A percentile compares a stretch with the other conserved stretches of the same genome.
These are phyloP conservation scores for Singerocomus inundabilis DNA, from an alignment of 1,284 basidiomycete genomes.

Conservation along the genomic window DNA sequence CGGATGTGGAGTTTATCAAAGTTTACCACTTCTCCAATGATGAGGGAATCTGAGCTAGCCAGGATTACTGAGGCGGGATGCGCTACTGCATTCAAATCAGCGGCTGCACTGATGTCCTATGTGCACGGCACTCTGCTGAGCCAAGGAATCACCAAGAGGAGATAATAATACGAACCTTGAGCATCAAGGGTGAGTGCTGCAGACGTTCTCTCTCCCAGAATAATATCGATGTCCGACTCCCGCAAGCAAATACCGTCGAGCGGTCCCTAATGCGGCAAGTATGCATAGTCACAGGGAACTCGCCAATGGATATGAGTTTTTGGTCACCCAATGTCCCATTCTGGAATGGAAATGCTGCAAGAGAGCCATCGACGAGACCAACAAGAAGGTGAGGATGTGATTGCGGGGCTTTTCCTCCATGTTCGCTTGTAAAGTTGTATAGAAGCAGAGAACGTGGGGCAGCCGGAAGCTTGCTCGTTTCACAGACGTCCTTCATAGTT, in stretches of 20 bases:
- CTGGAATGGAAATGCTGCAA: constrained; percentile 56
- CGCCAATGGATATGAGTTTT: constrained; percentile 68
- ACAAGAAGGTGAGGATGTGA: constrained; percentile 63
- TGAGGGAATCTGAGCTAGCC: constrained; percentile 53
- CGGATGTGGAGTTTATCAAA: constrained; percentile 82
- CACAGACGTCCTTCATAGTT: constrained; percentile 37
- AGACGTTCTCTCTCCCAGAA: constrained; percentile 68
- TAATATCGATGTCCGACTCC: constrained; percentile 59
- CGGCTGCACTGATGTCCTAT: constrained; percentile 62
- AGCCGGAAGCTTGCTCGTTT: constrained; percentile 48
- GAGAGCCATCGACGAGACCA: constrained; percentile 78
- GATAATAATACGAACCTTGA: constrained; percentile 54
- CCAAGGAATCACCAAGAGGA: neutral
- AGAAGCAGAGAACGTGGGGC: constrained; percentile 73
- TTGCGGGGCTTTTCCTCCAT: constrained; percentile 36
- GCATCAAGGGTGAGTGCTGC: constrained; percentile 66
- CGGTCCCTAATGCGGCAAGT: constrained; percentile 50
- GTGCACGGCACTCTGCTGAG: neutral
- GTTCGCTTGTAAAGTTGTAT: constrained; percentile 53
- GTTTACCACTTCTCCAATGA: constrained; percentile 65
- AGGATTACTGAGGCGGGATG: constrained; percentile 59
- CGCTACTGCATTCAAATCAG: constrained; percentile 45
- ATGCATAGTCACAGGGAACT: constrained; percentile 61
- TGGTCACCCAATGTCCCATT: constrained; percentile 49
- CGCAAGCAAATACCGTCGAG: constrained; percentile 61